These are phyloP conservation scores for Neurospora sp. DNA, from an alignment of 2,329 filamentous ascomycete species.

Conservation along the genomic window DNA sequence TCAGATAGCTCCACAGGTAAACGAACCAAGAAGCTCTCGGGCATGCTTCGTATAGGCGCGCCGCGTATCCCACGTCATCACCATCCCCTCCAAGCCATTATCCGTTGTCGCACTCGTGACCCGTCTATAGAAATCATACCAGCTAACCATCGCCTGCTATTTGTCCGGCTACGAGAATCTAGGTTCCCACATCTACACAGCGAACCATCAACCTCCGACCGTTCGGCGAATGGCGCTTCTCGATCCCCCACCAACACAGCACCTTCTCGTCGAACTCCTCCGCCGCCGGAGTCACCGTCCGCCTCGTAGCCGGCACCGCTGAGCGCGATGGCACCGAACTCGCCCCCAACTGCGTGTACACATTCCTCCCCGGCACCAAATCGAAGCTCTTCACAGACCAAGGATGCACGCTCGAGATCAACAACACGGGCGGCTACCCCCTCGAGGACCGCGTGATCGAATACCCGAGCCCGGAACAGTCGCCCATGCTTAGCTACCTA, in stretches of 20 bases:
- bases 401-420: conserved; percentile 74
- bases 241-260: conserved; percentile 41
- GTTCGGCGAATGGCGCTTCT: conserved; percentile 70
- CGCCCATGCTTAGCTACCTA: conserved; percentile 67
- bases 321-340: conserved; percentile 95
- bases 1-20: conserved; percentile 14
- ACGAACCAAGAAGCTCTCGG: not conserved
- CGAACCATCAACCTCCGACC: conserved; percentile 45
- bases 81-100: not conserved
- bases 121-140: not conserved
- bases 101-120: conserved; percentile 1
- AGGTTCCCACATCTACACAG: conserved; percentile 24
- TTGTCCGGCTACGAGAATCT: not conserved
- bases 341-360: conserved; percentile 68
- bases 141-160: not conserved
- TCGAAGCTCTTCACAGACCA: conserved; percentile 88
- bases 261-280: conserved; percentile 1
- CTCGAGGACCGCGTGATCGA: conserved; percentile 46
- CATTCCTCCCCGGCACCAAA: conserved; percentile 63
- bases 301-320: conserved; percentile 71
- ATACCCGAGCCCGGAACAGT: conserved; percentile 61
- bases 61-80: not conserved
- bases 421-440: conserved; percentile 38
- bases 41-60: conserved; percentile 1
- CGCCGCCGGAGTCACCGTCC: conserved; percentile 26